Evolutionary conservation across 371 early-diverging fungal genomes (phyloP).

Genomic region (Polyrhizophydium stewartii): DNA sequence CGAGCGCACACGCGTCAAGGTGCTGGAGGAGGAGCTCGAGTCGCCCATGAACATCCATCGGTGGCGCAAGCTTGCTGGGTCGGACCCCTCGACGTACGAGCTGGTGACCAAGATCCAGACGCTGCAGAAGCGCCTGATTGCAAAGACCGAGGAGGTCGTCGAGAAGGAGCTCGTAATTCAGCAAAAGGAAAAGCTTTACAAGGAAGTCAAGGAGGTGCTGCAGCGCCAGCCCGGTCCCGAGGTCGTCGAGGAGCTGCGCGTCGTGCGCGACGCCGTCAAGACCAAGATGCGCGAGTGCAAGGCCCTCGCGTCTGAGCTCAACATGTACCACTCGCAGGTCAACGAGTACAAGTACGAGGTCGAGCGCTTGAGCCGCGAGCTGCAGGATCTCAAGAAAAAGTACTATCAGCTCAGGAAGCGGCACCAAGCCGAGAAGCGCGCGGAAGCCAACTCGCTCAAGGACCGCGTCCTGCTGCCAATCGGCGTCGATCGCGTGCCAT

Average conservation of each 20-base stretch:
- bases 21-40: conserved; percentile 53
- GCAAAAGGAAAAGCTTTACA: conserved; percentile 43
- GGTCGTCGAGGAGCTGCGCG: conserved; percentile 39
- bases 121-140: conserved; percentile 45
- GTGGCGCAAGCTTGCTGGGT: conserved; percentile 49
- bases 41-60: conserved; percentile 50
- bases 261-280: conserved; percentile 37
- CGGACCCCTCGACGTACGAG: conserved; percentile 44
- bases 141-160: conserved; percentile 40
- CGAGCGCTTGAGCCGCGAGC: conserved; percentile 31
- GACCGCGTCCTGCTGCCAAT: not conserved
- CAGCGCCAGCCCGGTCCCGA: conserved; percentile 46
- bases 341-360: conserved; percentile 47
- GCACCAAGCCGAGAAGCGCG: not conserved
- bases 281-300: conserved; percentile 41
- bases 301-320: conserved; percentile 45
- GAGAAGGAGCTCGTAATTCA: conserved; percentile 45
- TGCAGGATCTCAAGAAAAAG: conserved; percentile 34
- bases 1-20: conserved; percentile 42
- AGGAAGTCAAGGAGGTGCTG: conserved; percentile 39
- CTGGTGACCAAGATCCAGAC: conserved; percentile 46
- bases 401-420: conserved; percentile 22
- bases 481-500: not conserved
- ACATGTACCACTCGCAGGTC: conserved; percentile 50
- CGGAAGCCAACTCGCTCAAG: not conserved